phyloP scores from a whole-genome alignment of 139 green algal species.

The Bryopsis sp. region DNA sequence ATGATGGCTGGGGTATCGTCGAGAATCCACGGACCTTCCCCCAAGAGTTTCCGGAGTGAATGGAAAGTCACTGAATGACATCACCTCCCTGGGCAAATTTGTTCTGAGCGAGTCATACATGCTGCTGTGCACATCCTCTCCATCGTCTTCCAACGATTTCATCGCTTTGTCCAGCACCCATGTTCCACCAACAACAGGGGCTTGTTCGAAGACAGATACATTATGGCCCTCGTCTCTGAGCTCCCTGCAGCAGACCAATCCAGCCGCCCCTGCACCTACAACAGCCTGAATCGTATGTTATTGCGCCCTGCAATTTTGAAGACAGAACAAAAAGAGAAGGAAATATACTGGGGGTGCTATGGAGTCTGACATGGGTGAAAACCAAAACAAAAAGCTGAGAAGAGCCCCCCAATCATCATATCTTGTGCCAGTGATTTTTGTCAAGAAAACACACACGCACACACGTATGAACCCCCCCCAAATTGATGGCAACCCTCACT shows the following conservation, averaged over 20 bases:
- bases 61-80: conserved; percentile 60
- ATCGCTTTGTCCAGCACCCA: conserved; percentile 41
- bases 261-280: conserved; percentile 58
- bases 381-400: too few species aligned
- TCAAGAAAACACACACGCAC: too few species aligned
- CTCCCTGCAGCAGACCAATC: conserved; percentile 50
- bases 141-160: not conserved
- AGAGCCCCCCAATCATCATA: too few species aligned
- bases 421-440: too few species aligned
- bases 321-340: too few species aligned
- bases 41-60: conserved; percentile 36
- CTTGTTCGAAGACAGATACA: conserved; percentile 54
- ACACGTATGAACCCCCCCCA: too few species aligned
- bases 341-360: too few species aligned
- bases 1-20: conserved; percentile 39
- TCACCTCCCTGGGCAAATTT: conserved; percentile 71
- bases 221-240: conserved; percentile 44
- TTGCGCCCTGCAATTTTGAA: too few species aligned
- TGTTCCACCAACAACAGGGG: conserved; percentile 37
- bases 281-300: conserved; percentile 65
- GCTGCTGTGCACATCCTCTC: conserved; percentile 34
- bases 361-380: too few species aligned
- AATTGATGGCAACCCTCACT: too few species aligned
- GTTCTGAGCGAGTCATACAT: conserved; percentile 58
- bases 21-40: conserved; percentile 25